phyloP scores from a whole-genome alignment of 331 rosid genomes.

The Quercus lobata region DNA sequence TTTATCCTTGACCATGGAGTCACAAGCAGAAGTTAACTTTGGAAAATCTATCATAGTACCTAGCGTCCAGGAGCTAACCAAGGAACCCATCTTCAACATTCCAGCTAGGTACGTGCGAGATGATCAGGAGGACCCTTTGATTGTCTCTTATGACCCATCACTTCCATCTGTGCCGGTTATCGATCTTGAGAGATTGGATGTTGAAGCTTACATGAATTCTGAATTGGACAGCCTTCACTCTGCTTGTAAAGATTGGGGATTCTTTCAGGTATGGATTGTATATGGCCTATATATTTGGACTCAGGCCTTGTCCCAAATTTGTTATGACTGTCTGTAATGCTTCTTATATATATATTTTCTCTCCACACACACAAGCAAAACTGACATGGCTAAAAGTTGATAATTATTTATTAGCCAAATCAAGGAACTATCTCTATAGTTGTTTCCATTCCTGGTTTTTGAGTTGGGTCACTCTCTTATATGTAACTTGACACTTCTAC shows the following conservation, averaged over 20 bases:
- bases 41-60: constrained; percentile 31
- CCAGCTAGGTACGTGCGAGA: constrained; percentile 25
- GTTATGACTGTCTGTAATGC: too few species aligned
- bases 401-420: too few species aligned
- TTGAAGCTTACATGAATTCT: constrained; percentile 2
- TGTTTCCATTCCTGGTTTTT: too few species aligned
- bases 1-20: constrained; percentile 8
- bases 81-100: constrained; percentile 17
- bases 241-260: constrained; percentile 41
- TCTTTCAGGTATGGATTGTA: constrained; percentile 30
- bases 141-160: background rate
- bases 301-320: too few species aligned
- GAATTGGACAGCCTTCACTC: constrained; percentile 26
- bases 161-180: constrained; percentile 22
- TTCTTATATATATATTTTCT: too few species aligned
- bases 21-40: constrained; percentile 10
- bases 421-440: too few species aligned
- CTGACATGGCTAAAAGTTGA: too few species aligned
- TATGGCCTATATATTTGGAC: too few species aligned
- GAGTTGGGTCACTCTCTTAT: too few species aligned
- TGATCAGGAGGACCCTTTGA: background rate
- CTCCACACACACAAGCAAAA: too few species aligned
- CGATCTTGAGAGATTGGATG: constrained; percentile 13
- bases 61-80: constrained; percentile 37
- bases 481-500: too few species aligned